Base-by-base conservation (phyloP, 352 stramenopile genomes). In the Phytophthora niederhauseri region DNA sequence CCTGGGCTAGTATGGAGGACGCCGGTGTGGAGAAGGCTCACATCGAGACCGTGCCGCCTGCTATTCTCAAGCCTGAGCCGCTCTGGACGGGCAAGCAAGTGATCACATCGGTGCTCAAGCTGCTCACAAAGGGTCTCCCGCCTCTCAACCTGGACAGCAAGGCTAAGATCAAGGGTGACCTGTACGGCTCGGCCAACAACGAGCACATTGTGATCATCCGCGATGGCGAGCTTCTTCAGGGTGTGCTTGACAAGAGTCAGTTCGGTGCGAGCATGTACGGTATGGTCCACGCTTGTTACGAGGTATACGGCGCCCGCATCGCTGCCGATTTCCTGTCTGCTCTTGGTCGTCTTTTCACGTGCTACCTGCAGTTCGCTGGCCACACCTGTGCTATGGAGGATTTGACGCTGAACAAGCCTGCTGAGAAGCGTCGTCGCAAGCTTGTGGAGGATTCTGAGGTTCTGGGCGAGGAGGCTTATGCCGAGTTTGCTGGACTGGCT, bases 11-110 rank as follows among this genome's bases (percentile, higher is more conserved):
- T 79, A 91, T 99, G 65, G 93, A 98, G 20, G 96, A 97, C 26
- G 95, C 97, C 70, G 88, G 93, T 55, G 80, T 87, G 12, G 84
- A 92, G 57, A 85, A 87, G 69, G 80, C 84, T 5, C 86, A 98
- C 57, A 98, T 99, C 55, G 92, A 98, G 58, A 97, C 98, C 11
- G 66, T 99, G 36, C 92, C 90, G n/a, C 98, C 98, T 22, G 95
- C 97, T 17, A 99, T 99, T 71, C 76, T 98, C 26, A 99, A 99
- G 84, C 98, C 98, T 3, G 72, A 89, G 64, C 78, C 90, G 50
- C 79, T 99, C 6, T 99, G 98, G 98, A 99, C 98, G 9, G 98
- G 98, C 57, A 99, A 99, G 71, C 98, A 99, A 78, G 96, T 99
- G 20, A 95, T 99, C 60, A 98, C 94, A 9, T 99, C 95, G 17